Base-by-base conservation (phyloP, 371 early-diverging fungal genomes). In the Haplosporangium sp. region DNA sequence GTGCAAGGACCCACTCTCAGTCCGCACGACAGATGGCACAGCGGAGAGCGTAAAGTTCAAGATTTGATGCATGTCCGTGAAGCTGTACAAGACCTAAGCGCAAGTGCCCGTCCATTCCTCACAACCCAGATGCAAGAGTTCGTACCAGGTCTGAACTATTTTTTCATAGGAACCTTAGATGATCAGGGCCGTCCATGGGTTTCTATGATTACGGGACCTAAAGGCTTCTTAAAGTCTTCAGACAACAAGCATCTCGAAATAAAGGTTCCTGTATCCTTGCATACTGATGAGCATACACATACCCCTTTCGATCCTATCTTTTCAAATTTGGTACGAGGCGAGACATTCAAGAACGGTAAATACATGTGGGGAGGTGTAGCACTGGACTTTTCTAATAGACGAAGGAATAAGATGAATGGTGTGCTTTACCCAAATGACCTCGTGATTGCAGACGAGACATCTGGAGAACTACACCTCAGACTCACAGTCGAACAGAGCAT, bases 381-480 rank as follows among this genome's bases (percentile, higher is more conserved):
- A 17, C 47, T 78, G 47, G 78, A 78, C 42, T 78, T 78, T 45
- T 48, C 74, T 5, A 78, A 78, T 35, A 73, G 78, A 13, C 61
- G 78, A 40, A 56, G 78, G 35, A 78, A 78, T 57, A 78, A 78
- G 64, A 70, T 78, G 66, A 78, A 78, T 55, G 78, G 78, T 3
- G 78, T 72, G 11, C 44, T 73, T 5, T 63, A 56, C 37, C 66
- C 66, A 10, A 56, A 65, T 2, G 70, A 60, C 45, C 17, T 78
- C 20, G 20, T 78, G 42, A 17, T 4, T 8, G 70, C 62, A 3
- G 56, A 78, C 38, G 47, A 39, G 19, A 13, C 15, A 1, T 56
- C 78, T 2, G 74, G 78, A 0, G 67, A 70, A 27, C 65, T 78
- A 1, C 78, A 78, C 47, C 60, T 78, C 9, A 65, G 60, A 1